Percentiles rank a stretch among this genome's conserved stretches.
Conservation (phyloP, 2,329 filamentous ascomycete species). For the Aspergillus niger region DNA sequence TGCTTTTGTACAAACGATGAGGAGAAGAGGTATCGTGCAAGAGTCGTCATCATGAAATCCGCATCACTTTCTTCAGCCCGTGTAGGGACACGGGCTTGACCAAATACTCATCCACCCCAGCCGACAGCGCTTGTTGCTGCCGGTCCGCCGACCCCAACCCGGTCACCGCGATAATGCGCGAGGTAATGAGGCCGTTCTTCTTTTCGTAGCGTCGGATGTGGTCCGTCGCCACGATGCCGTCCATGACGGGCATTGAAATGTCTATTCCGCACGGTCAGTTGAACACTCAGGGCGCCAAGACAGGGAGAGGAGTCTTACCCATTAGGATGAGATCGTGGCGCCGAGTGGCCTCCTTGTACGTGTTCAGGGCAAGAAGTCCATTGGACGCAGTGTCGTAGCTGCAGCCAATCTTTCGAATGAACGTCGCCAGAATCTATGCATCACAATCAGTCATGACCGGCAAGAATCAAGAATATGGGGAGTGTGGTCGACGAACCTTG, state of each 20-base stretch:
- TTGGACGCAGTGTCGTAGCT: constrained; percentile 39
- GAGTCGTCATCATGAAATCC: constrained; percentile 13
- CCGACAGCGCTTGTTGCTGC: constrained; percentile 28
- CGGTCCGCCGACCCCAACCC: constrained; percentile 29
- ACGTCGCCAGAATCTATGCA: constrained; percentile 36
- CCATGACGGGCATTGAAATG: constrained; percentile 46
- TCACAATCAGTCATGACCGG: not conserved
- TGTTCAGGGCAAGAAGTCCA: constrained; percentile 41
- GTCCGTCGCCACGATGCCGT: constrained; percentile 45
- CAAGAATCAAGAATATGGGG: too few relatives aligned
- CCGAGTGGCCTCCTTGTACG: constrained; percentile 28
- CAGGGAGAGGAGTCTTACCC: constrained; percentile 21
- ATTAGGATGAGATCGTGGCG: constrained; percentile 38
- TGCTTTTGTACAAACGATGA: not conserved
- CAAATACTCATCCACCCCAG: constrained; percentile 30
- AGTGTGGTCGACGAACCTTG: constrained; percentile 18
- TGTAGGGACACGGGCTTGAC: constrained; percentile 30
- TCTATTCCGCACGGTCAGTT: constrained; percentile 27
- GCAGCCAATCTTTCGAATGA: constrained; percentile 38
- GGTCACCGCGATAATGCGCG: constrained; percentile 31
- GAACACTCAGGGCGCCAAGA: not conserved
- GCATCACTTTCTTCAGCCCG: constrained; percentile 25
- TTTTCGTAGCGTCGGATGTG: constrained; percentile 40
- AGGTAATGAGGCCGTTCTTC: constrained; percentile 20
- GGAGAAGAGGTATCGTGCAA: not conserved